These are phyloP conservation scores for Rhodotorula sp. DNA, from an alignment of 1,284 basidiomycete genomes.

Conservation along the genomic window DNA sequence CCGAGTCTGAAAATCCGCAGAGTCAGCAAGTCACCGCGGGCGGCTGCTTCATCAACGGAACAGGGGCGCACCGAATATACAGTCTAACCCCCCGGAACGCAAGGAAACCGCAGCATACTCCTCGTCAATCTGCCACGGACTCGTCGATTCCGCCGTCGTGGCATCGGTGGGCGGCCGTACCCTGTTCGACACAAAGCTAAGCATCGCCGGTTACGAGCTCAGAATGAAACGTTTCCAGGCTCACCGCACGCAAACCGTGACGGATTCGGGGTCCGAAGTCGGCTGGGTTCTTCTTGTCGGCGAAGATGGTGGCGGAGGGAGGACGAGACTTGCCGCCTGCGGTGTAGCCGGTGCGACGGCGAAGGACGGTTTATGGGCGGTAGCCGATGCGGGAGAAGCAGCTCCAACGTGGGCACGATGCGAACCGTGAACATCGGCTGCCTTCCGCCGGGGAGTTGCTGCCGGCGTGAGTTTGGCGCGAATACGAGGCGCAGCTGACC, in stretches of 20 bases:
- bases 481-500: conserved; percentile 27
- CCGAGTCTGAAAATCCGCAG: conserved; percentile 56
- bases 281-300: background rate
- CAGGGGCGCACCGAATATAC: conserved; percentile 56
- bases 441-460: conserved; percentile 39
- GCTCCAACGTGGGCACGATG: conserved; percentile 32
- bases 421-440: conserved; percentile 39
- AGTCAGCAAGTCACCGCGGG: background rate
- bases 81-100: conserved; percentile 55
- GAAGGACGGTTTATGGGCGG: background rate
- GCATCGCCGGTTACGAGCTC: no score
- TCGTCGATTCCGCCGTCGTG: conserved; percentile 24
- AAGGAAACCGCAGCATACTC: conserved; percentile 21
- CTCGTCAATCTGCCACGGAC: conserved; percentile 35
- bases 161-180: conserved; percentile 40
- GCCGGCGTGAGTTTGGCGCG: conserved; percentile 43
- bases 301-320: background rate
- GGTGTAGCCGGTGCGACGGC: background rate
- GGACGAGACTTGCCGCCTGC: conserved; percentile 1
- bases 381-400: background rate
- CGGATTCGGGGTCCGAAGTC: background rate
- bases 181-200: background rate
- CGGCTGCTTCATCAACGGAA: background rate
- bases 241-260: background rate
- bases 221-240: background rate